Conservation (phyloP, 2,329 filamentous ascomycete species). For the Cytospora chrysosperma region DNA sequence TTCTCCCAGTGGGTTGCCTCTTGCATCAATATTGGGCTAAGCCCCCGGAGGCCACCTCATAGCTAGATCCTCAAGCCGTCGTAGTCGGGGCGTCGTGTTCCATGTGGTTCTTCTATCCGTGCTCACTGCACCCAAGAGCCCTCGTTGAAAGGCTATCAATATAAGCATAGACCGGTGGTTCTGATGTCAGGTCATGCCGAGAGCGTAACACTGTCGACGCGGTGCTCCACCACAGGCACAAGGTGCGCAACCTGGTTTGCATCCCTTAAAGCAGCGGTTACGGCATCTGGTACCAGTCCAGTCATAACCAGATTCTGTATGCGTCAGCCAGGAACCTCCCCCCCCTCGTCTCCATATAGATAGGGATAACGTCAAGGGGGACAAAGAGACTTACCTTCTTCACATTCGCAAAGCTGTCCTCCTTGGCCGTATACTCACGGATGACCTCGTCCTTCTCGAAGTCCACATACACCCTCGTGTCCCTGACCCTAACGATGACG, state of each 20-base stretch:
- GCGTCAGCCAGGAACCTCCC: conserved; percentile 25
- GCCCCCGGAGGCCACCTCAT: not conserved
- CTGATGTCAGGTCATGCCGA: conserved; percentile 7
- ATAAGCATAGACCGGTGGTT: not conserved
- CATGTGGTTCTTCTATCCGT: not conserved
- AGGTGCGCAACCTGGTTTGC: conserved; percentile 71
- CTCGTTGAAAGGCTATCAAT: not conserved
- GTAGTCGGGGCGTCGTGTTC: not conserved
- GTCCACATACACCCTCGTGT: conserved; percentile 90
- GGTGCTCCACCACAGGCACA: conserved; percentile 68
- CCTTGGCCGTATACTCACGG: conserved; percentile 85
- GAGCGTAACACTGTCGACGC: conserved; percentile 49
- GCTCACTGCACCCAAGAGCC: not conserved
- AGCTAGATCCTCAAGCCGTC: not conserved
- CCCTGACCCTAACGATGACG: conserved; percentile 81
- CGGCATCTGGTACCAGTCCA: conserved; percentile 64
- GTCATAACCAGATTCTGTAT: conserved; percentile 48
- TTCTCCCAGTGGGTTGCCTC: not conserved
- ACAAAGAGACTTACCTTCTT: conserved; percentile 57
- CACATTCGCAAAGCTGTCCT: conserved; percentile 76
- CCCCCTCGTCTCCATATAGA: not conserved
- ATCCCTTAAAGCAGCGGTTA: conserved; percentile 75
- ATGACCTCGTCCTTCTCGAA: conserved; percentile 77
- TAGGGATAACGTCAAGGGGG: not conserved
- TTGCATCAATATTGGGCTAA: not conserved